Evolutionary conservation across 2,329 filamentous ascomycete genomes (phyloP).

Genomic region (Didymella glomerata): DNA sequence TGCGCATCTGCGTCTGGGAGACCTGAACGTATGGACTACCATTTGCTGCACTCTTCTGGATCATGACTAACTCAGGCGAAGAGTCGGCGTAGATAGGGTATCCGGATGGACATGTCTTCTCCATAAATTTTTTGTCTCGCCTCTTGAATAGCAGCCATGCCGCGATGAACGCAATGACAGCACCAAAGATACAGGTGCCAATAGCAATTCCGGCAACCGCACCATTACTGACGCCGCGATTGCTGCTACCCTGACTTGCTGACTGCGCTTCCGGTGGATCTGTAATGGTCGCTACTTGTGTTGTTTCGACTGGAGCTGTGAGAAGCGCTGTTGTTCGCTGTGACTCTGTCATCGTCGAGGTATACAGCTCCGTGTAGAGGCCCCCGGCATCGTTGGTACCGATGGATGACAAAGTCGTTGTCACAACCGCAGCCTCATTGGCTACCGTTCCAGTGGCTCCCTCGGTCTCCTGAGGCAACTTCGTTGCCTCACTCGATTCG

Average conservation of each 20-base stretch:
- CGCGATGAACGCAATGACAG: slow-evolving; percentile 38
- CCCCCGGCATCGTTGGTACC: too few relatives aligned
- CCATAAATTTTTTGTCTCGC: slow-evolving; percentile 22
- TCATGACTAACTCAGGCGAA: slow-evolving; percentile 36
- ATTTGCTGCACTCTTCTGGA: slow-evolving; percentile 29
- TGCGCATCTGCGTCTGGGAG: slow-evolving; percentile 33
- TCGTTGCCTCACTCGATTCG: too few relatives aligned
- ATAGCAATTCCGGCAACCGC: slow-evolving; percentile 21
- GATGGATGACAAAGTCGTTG: neutral
- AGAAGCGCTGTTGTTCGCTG: neutral
- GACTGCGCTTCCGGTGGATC: neutral
- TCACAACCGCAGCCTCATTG: neutral
- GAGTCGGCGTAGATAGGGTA: slow-evolving; percentile 33
- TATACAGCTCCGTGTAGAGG: too few relatives aligned
- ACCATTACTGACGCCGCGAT: slow-evolving; percentile 10
- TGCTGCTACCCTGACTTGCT: neutral
- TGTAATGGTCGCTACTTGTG: neutral
- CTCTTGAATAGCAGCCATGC: slow-evolving; percentile 45
- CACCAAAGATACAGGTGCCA: slow-evolving; percentile 33
- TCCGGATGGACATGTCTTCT: slow-evolving; percentile 13
- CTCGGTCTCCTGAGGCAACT: neutral
- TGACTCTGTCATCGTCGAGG: too few relatives aligned
- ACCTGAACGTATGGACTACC: slow-evolving; percentile 40
- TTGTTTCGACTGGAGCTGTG: neutral
- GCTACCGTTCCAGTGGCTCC: neutral